A percentile compares a stretch with the other conserved stretches of the same genome.
These are phyloP conservation scores for Discostella pseudostelligera DNA, from an alignment of 108 stramenopile genomes.

Conservation along the genomic window DNA sequence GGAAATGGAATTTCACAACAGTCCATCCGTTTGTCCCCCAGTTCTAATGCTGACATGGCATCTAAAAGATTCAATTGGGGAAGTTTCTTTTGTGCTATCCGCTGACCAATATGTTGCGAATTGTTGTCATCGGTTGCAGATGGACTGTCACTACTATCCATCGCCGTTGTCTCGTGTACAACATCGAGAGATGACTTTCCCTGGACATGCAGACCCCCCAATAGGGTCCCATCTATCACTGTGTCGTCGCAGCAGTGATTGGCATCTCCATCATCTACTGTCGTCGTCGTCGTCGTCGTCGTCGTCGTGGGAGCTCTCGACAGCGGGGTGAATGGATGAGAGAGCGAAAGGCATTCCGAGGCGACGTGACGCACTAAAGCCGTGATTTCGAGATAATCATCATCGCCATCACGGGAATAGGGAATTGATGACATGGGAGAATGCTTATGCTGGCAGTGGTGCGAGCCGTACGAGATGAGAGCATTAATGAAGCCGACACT, in stretches of 20 bases:
- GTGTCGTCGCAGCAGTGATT: no score
- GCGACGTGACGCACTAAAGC: constrained; percentile 21
- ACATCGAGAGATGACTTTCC: no score
- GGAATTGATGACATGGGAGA: no score
- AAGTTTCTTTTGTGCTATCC: background rate
- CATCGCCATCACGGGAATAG: background rate
- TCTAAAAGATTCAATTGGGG: constrained; percentile 76
- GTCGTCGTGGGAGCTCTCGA: background rate
- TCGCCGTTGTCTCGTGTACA: no score
- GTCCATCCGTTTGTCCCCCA: constrained; percentile 92
- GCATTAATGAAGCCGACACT: no score
- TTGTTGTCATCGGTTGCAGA: constrained; percentile 3
- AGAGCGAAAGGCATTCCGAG: constrained; percentile 31
- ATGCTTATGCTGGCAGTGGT: no score
- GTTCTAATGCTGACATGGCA: constrained; percentile 90
- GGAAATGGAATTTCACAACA: constrained; percentile 70
- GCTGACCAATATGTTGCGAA: no score
- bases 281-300: constrained; percentile 14
- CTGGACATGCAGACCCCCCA: no score
- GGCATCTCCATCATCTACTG: background rate
- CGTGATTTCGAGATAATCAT: constrained; percentile 33
- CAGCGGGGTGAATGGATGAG: constrained; percentile 35
- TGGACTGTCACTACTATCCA: no score
- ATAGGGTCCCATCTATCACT: constrained; percentile 13
- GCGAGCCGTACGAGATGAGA: no score